Base-by-base conservation (phyloP, 2,329 filamentous ascomycete species). In the Zymoseptoria pseudotritici region DNA sequence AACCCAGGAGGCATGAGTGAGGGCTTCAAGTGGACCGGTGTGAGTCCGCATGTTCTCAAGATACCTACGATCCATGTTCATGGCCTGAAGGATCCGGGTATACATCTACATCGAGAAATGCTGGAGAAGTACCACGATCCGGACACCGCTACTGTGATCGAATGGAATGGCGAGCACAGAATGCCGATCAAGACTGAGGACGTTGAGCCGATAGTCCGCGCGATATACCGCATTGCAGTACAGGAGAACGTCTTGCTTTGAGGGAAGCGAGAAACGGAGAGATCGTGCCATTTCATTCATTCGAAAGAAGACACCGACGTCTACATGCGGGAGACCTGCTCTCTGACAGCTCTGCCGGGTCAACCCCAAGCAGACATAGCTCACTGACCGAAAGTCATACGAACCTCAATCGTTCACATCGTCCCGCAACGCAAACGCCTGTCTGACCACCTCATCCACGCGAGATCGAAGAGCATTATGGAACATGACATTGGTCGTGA, bases 401-500 rank as follows among this genome's bases (percentile, higher is more conserved):
- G n/a, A 22, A 22, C 11, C 22, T 53, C 55, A 86, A 68, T 86
- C 83, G 56, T 85, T 77, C 19, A 80, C 78, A 72, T 86, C 84
- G 64, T 96, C 91, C 65, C 91, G 83, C 71, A 96, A 73, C 56
- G 81, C 83, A 71, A 95, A 94, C 3, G 96, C 77, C 67, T 88
- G 83, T 67, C 83, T 83, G 68, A 96, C 78, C 19, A 97, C 84
- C 65, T 95, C 89, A 26, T 90, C 88, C 4, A 86, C 79, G 74
- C 85, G 89, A 56, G 82, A 81, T 61, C 90, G 81, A 51, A 97
- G 73, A 0, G 89, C 93, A 70, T 94, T 88, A 74, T 97, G 93
- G 70, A 94, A 94, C 81, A 96, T 84, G 22, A 82, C 80, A 72
- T 96, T 97, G 49, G 91, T 96, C 70, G 94, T 84, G 68, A 88